phyloP scores from a whole-genome alignment of 768 basidiomycete genomes.

The Boletus bicolor region DNA sequence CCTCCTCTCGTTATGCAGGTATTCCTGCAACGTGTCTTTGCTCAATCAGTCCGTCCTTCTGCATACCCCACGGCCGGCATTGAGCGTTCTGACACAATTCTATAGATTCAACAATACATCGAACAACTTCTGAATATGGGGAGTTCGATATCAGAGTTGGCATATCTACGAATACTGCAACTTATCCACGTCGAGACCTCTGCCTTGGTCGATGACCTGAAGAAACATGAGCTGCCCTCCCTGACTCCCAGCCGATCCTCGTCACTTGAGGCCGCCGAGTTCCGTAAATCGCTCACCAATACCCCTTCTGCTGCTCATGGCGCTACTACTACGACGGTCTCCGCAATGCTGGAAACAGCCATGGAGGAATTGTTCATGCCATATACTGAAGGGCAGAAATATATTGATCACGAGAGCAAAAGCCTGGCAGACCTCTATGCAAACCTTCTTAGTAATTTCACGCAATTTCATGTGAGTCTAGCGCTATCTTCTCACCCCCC shows the following conservation, averaged over 20 bases:
- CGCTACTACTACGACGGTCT: slow-evolving; percentile 48
- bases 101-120: slow-evolving; percentile 93
- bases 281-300: slow-evolving; percentile 52
- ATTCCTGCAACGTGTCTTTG: slow-evolving; percentile 95
- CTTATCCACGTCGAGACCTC: slow-evolving; percentile 81
- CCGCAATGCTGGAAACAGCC: slow-evolving; percentile 88
- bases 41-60: slow-evolving; percentile 73
- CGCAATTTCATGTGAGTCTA: slow-evolving; percentile 76
- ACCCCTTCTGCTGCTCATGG: slow-evolving; percentile 39
- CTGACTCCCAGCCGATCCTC: slow-evolving; percentile 52
- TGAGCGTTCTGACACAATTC: slow-evolving; percentile 4
- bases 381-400: slow-evolving; percentile 87
- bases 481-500: background rate
- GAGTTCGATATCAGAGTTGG: slow-evolving; percentile 75
- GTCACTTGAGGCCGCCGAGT: slow-evolving; percentile 61
- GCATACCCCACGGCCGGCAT: background rate
- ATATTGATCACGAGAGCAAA: slow-evolving; percentile 88
- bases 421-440: slow-evolving; percentile 79
- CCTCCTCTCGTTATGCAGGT: slow-evolving; percentile 97
- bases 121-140: slow-evolving; percentile 83
- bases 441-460: slow-evolving; percentile 66
- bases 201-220: slow-evolving; percentile 83
- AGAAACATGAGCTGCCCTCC: slow-evolving; percentile 81
- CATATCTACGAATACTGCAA: slow-evolving; percentile 87
- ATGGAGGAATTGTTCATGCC: slow-evolving; percentile 96